Percentiles rank a stretch among this genome's conserved stretches.
Conservation (phyloP, 306 rosid species). For the Corylus heterophylla region DNA sequence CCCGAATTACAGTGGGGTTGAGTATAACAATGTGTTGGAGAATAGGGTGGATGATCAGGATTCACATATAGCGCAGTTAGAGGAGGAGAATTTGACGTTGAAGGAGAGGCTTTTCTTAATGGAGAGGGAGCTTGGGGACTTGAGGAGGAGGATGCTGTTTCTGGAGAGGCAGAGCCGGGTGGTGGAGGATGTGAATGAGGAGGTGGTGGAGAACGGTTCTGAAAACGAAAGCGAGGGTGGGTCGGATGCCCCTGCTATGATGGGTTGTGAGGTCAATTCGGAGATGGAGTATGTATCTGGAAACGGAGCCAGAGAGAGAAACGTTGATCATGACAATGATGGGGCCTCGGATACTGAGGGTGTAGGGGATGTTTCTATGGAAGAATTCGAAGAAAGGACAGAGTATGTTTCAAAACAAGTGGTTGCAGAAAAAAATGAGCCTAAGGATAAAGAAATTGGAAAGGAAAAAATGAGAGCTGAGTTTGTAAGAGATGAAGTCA, state of each 20-base stretch:
- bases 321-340: conserved; percentile 23
- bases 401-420: conserved; percentile 23
- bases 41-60: conserved; percentile 96
- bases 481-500: conserved; percentile 16
- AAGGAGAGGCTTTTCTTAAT: conserved; percentile 83
- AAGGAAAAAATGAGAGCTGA: conserved; percentile 29
- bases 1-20: conserved; percentile 72
- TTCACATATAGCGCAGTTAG: conserved; percentile 83
- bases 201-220: conserved; percentile 45
- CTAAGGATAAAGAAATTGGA: conserved; percentile 24
- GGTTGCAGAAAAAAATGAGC: conserved; percentile 27
- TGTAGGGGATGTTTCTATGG: conserved; percentile 43
- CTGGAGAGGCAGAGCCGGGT: conserved; percentile 44
- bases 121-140: conserved; percentile 81
- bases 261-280: conserved; percentile 43
- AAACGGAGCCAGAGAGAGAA: conserved; percentile 30
- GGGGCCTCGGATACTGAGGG: conserved; percentile 42
- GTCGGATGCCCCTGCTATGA: conserved; percentile 38
- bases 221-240: conserved; percentile 59
- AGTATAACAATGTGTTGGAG: conserved; percentile 72
- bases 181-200: conserved; percentile 38
- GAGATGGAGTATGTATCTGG: conserved; percentile 46
- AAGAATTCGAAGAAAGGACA: conserved; percentile 38
- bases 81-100: conserved; percentile 90
- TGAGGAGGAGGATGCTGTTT: conserved; percentile 71